These are phyloP conservation scores for Colletotrichum salicis DNA, from an alignment of 2,329 filamentous ascomycete species.

Conservation along the genomic window DNA sequence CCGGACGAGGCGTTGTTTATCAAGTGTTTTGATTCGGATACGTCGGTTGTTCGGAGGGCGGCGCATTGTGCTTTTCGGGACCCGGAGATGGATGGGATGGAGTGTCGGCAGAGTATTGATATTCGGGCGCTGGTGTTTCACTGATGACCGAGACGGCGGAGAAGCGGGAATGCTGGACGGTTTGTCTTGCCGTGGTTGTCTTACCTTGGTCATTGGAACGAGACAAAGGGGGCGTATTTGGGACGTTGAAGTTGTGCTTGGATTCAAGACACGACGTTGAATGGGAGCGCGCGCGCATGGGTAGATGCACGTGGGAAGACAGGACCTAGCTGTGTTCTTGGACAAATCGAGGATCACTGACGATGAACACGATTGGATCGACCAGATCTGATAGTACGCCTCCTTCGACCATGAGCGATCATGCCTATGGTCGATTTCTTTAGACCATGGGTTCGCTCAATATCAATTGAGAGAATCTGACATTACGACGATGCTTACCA, in stretches of 20 bases:
- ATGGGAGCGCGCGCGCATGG: background rate
- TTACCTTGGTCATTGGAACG: background rate
- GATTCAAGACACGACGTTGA: no score
- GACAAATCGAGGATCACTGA: no score
- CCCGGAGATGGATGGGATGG: conserved; percentile 74
- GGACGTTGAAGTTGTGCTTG: background rate
- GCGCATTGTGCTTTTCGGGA: conserved; percentile 86
- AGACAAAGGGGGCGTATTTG: background rate
- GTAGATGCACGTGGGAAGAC: background rate
- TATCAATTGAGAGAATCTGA: no score
- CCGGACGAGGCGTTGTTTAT: conserved; percentile 68
- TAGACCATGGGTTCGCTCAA: no score
- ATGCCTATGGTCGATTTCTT: no score
- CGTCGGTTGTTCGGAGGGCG: conserved; percentile 63
- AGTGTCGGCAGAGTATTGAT: conserved; percentile 87
- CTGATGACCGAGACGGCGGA: background rate
- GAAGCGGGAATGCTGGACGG: background rate
- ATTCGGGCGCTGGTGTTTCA: conserved; percentile 84
- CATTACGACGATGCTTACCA: no score
- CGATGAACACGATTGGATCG: background rate
- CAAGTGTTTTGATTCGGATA: conserved; percentile 70
- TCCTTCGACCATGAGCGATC: no score
- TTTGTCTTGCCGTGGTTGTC: background rate
- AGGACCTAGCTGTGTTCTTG: background rate
- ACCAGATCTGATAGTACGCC: background rate